Conservation (phyloP, 2,329 filamentous ascomycete species). For the Lasiodiplodia hormozganensis region DNA sequence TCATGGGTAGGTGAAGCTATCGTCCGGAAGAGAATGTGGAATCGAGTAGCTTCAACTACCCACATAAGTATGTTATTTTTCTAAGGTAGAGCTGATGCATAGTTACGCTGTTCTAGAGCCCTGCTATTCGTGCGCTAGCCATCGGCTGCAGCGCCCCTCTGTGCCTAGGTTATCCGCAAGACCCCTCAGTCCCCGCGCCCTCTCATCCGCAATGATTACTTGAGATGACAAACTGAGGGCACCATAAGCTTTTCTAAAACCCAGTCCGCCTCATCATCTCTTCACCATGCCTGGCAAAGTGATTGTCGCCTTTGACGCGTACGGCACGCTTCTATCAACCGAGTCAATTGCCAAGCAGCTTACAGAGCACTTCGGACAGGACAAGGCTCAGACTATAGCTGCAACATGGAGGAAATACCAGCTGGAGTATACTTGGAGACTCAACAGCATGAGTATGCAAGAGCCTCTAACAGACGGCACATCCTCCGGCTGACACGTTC, state of each 20-base stretch:
- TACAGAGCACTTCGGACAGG: slow-evolving; percentile 62
- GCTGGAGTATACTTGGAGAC: slow-evolving; percentile 78
- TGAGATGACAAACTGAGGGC: neutral
- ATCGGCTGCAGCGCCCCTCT: neutral
- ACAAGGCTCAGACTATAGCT: slow-evolving; percentile 64
- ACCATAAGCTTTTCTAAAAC: neutral
- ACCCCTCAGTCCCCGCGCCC: neutral
- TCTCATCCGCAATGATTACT: neutral
- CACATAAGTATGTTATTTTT: too few relatives aligned
- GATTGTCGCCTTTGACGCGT: slow-evolving; percentile 75
- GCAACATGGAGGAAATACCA: slow-evolving; percentile 72
- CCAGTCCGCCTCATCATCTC: neutral
- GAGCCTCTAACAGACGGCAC: neutral
- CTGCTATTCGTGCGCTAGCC: neutral
- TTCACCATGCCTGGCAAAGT: slow-evolving; percentile 58
- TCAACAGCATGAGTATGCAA: slow-evolving; percentile 74
- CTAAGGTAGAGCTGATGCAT: too few relatives aligned
- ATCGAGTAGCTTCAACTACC: too few relatives aligned
- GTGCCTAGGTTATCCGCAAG: too few relatives aligned
- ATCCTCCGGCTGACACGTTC: neutral
- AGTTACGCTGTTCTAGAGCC: too few relatives aligned
- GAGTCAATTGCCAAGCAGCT: slow-evolving; percentile 70
- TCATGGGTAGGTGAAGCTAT: too few relatives aligned
- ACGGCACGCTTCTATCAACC: slow-evolving; percentile 76
- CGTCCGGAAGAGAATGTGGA: too few relatives aligned